phyloP scores from a whole-genome alignment of 352 stramenopile species.

The Aphanomyces stellatus region DNA sequence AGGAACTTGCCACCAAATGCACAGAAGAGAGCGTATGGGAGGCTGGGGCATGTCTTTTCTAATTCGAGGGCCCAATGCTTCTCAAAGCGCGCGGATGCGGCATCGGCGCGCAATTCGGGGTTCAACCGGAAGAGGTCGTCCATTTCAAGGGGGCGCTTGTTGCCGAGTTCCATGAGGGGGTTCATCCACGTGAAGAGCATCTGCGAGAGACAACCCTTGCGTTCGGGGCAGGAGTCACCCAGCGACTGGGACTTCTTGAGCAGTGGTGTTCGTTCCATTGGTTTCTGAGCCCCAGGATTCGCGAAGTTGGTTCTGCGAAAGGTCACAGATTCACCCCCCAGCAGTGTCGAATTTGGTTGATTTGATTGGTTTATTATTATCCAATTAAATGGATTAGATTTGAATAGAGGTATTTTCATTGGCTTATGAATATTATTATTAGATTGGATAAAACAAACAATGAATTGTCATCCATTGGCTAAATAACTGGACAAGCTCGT shows the following conservation, averaged over 20 bases:
- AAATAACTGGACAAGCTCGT: too few relatives aligned
- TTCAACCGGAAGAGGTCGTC: slow-evolving; percentile 82
- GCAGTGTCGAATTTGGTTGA: too few relatives aligned
- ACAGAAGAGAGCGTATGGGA: slow-evolving; percentile 25
- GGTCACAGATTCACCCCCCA: background rate
- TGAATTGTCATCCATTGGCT: too few relatives aligned
- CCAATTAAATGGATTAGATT: too few relatives aligned
- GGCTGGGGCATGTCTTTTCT: slow-evolving; percentile 29
- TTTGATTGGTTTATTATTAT: too few relatives aligned
- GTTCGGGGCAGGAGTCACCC: slow-evolving; percentile 23
- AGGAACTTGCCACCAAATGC: slow-evolving; percentile 18
- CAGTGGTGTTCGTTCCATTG: background rate
- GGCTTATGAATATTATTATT: too few relatives aligned
- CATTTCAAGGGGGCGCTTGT: slow-evolving; percentile 58
- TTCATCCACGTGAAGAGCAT: slow-evolving; percentile 86
- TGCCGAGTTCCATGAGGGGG: slow-evolving; percentile 77
- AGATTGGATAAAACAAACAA: too few relatives aligned
- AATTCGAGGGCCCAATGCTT: slow-evolving; percentile 30
- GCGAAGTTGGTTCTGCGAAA: background rate
- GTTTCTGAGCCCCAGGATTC: background rate
- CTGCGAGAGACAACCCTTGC: slow-evolving; percentile 36
- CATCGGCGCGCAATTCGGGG: slow-evolving; percentile 48
- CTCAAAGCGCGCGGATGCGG: slow-evolving; percentile 38
- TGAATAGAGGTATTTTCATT: too few relatives aligned
- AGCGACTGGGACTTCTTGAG: background rate